Evolutionary conservation across 495 filamentous ascomycete species (phyloP).

Genomic region (Penicillium goetzii): DNA sequence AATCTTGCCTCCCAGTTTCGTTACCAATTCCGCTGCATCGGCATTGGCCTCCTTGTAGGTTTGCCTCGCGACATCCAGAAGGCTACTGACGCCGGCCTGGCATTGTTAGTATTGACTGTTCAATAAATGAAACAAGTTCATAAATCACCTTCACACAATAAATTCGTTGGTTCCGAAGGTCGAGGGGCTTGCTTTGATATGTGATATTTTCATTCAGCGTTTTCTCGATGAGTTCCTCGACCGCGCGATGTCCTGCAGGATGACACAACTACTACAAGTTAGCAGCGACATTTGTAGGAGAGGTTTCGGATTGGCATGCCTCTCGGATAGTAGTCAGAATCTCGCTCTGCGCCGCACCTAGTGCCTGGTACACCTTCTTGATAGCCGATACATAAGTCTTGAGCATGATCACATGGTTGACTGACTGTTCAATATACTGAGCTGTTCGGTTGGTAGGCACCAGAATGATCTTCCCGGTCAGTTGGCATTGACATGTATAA

Average conservation of each 20-base stretch:
- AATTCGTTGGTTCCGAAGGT: slow-evolving; percentile 86
- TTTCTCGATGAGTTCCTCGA: slow-evolving; percentile 66
- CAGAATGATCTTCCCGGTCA: slow-evolving; percentile 62
- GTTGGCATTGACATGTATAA: not conserved
- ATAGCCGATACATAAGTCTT: slow-evolving; percentile 78
- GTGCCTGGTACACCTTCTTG: slow-evolving; percentile 65
- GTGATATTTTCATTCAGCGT: slow-evolving; percentile 81
- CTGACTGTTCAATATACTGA: slow-evolving; percentile 71
- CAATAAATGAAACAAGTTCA: not conserved
- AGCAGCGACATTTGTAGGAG: not conserved
- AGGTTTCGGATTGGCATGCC: slow-evolving; percentile 36
- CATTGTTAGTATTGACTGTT: slow-evolving; percentile 17
- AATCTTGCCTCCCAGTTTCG: slow-evolving; percentile 60
- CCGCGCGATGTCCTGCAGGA: slow-evolving; percentile 58
- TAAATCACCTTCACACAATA: slow-evolving; percentile 80
- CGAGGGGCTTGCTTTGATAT: slow-evolving; percentile 79
- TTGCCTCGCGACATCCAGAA: slow-evolving; percentile 84
- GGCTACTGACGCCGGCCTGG: slow-evolving; percentile 80
- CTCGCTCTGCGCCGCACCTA: slow-evolving; percentile 65
- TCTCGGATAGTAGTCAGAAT: slow-evolving; percentile 68
- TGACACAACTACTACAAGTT: slow-evolving; percentile 58
- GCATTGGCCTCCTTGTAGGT: slow-evolving; percentile 83
- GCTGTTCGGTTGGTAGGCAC: slow-evolving; percentile 68
- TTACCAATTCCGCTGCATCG: slow-evolving; percentile 72
- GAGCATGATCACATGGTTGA: slow-evolving; percentile 86